Evolutionary conservation across 139 green algal genomes (phyloP).

Genomic region (Tetraselmis striata): DNA sequence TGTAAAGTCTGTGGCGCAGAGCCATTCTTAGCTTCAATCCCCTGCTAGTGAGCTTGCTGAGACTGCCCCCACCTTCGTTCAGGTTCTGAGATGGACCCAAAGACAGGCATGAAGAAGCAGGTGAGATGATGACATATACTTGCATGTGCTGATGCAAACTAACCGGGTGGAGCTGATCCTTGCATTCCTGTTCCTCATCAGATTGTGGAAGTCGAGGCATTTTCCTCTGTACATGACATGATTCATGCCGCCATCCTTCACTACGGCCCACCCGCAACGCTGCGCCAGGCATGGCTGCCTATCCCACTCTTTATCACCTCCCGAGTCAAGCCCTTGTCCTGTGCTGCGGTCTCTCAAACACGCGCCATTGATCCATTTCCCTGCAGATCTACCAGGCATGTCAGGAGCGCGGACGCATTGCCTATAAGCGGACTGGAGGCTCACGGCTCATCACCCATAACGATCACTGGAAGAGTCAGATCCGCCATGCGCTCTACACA

Average conservation of each 20-base stretch:
- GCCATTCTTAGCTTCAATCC: too few relatives aligned
- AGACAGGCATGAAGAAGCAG: background rate
- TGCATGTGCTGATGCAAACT: background rate
- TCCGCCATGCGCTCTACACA: slow-evolving; percentile 57
- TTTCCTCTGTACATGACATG: slow-evolving; percentile 44
- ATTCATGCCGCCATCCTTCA: slow-evolving; percentile 47
- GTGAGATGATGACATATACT: background rate
- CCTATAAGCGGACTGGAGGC: slow-evolving; percentile 46
- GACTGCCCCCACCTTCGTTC: background rate
- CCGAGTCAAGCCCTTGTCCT: background rate
- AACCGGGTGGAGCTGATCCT: too few relatives aligned
- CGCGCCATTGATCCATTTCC: background rate
- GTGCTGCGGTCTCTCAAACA: too few relatives aligned
- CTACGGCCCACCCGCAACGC: slow-evolving; percentile 23
- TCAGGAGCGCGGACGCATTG: slow-evolving; percentile 39
- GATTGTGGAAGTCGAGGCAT: slow-evolving; percentile 43
- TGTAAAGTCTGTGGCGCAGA: too few relatives aligned
- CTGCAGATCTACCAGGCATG: slow-evolving; percentile 47
- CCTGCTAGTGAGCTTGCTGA: background rate
- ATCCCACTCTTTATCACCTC: background rate
- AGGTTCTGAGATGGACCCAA: background rate
- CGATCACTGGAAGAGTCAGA: slow-evolving; percentile 62
- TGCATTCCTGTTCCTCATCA: slow-evolving; percentile 4
- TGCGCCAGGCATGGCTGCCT: slow-evolving; percentile 31
- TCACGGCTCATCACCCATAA: slow-evolving; percentile 57